Evolutionary conservation across 2,329 filamentous ascomycete genomes (phyloP).

Genomic region (Colletotrichum gigasporum): DNA sequence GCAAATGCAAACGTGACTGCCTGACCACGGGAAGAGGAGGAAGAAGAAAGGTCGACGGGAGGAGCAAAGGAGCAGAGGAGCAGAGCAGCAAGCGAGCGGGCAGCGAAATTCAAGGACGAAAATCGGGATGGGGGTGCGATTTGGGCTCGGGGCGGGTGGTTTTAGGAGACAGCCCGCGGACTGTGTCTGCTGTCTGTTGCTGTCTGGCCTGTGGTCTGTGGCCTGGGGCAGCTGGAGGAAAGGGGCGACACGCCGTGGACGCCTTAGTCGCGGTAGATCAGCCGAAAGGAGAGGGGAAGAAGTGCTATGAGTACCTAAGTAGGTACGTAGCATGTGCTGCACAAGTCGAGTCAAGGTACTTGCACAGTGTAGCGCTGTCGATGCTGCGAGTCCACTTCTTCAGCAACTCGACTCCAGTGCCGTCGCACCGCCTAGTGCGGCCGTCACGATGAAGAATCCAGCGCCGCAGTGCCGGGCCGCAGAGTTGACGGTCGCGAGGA

Average conservation of each 20-base stretch:
- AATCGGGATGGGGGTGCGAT: conserved; percentile 9
- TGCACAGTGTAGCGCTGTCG: neutral
- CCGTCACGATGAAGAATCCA: no score
- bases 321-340: conserved; percentile 1
- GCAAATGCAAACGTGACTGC: neutral
- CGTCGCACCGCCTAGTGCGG: no score
- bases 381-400: neutral
- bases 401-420: no score
- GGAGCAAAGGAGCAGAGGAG: neutral
- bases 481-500: no score
- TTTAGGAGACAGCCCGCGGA: conserved; percentile 16
- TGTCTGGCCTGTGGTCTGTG: conserved; percentile 1
- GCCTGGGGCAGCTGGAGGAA: conserved; percentile 4
- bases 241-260: conserved; percentile 23
- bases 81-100: conserved; percentile 1
- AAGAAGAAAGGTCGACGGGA: neutral
- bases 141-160: conserved; percentile 1
- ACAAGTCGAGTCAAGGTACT: neutral
- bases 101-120: conserved; percentile 23
- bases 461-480: no score
- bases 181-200: neutral
- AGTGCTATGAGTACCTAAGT: no score
- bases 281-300: conserved; percentile 24
- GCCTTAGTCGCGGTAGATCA: conserved; percentile 26
- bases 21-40: neutral